These are phyloP conservation scores for Diutina siamensis DNA, from an alignment of 1,139 yeast species.

Conservation along the genomic window DNA sequence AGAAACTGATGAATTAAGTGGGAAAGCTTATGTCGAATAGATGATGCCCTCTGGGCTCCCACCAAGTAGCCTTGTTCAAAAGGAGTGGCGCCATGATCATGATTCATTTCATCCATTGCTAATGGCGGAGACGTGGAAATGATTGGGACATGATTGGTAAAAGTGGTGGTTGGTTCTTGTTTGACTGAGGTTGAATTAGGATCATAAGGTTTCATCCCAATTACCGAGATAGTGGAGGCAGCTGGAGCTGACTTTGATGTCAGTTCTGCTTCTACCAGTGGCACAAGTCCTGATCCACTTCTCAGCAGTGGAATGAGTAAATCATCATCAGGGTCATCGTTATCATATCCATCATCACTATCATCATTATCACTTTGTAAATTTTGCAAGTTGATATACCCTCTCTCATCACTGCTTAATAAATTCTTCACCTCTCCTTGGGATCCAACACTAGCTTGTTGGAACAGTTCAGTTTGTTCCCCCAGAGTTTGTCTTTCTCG, in stretches of 20 bases:
- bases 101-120: not conserved
- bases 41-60: slow-evolving; percentile 1
- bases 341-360: not conserved
- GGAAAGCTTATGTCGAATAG: not conserved
- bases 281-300: not conserved
- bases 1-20: not conserved
- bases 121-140: not conserved
- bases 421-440: not conserved
- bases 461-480: not conserved
- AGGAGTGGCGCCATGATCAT: slow-evolving; percentile 3
- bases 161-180: not conserved
- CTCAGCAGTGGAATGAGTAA: not conserved
- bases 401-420: not conserved
- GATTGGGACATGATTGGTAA: not conserved
- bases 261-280: no score
- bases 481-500: not conserved
- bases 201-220: slow-evolving; percentile 1
- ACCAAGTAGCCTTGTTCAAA: slow-evolving; percentile 1
- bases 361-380: not conserved
- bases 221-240: no score
- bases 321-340: slow-evolving; percentile 1
- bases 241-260: no score
- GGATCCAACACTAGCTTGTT: not conserved
- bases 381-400: not conserved
- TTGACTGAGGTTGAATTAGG: not conserved